Percentiles rank a stretch among this genome's conserved stretches.
These are phyloP conservation scores for Lichtheimia ramosa DNA, from an alignment of 371 early-diverging fungal genomes.

Conservation along the genomic window DNA sequence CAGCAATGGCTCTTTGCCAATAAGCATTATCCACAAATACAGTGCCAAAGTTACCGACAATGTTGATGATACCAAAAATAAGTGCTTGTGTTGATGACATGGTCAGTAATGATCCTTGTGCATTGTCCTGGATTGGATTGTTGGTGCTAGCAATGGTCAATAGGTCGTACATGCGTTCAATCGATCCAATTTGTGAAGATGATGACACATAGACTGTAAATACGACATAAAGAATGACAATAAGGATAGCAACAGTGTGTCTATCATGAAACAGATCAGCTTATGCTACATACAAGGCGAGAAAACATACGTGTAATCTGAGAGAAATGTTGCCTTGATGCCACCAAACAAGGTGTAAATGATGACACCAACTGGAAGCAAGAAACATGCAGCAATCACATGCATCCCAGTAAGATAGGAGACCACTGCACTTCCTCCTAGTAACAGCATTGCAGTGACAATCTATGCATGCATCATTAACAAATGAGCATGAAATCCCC, in stretches of 20 bases:
- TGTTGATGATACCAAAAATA: slow-evolving; percentile 71
- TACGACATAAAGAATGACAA: slow-evolving; percentile 65
- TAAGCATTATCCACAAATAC: slow-evolving; percentile 75
- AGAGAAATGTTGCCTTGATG: slow-evolving; percentile 71
- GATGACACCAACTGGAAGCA: slow-evolving; percentile 69
- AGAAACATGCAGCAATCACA: slow-evolving; percentile 63
- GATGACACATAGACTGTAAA: slow-evolving; percentile 68
- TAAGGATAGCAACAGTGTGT: slow-evolving; percentile 66
- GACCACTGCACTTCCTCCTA: slow-evolving; percentile 71
- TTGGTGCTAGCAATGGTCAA: slow-evolving; percentile 43
- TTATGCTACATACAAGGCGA: neutral
- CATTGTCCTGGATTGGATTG: slow-evolving; percentile 60
- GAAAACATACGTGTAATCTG: slow-evolving; percentile 57
- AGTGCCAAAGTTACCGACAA: slow-evolving; percentile 75
- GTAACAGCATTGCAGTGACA: slow-evolving; percentile 69
- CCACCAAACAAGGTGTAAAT: slow-evolving; percentile 69
- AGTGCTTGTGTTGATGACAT: slow-evolving; percentile 64
- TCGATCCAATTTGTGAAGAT: slow-evolving; percentile 62
- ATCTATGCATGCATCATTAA: slow-evolving; percentile 22
- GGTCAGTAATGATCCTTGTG: slow-evolving; percentile 64
- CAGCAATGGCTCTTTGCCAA: slow-evolving; percentile 74
- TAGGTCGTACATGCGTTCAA: slow-evolving; percentile 65
- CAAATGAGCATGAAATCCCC: too few relatives aligned
- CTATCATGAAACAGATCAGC: slow-evolving; percentile 13
- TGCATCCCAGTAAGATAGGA: slow-evolving; percentile 68